Evolutionary conservation across 2,329 filamentous ascomycete genomes (phyloP), one percentile per base, ranked within the genome.

Genomic region (Alternaria incomplexa): DNA sequence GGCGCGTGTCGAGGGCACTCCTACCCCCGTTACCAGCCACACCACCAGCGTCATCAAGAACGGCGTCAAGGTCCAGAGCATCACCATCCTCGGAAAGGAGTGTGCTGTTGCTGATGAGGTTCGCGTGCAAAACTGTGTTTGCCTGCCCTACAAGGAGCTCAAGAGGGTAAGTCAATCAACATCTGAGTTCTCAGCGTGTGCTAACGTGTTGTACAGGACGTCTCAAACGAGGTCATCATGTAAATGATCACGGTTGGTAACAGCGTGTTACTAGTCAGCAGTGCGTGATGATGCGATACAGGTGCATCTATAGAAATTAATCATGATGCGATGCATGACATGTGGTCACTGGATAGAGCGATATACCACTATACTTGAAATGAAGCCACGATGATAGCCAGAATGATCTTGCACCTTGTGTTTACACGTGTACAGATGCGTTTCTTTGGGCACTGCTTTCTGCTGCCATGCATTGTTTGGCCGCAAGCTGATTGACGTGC

Each of bases 51-150:
- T 98, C 74, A 87, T 98, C 81, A 98, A 97, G 88, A 97, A 97
- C 76, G 96, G 96, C 55, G 90, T 98, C 81, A 98, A 98, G 86
- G 96, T 99, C 55, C 96, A 98, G 86, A 97, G 93, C 81, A 96
- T 98, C 78, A 98, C 95, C 50, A 99, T 98, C 71, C 82, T 99
- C 66, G 95, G 95, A 78, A 97, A 98, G 86, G 96, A 99, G 81
- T 98, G 95, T 77, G 89, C 86, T 59, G 96, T 98, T 28, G 93
- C 91, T 5, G 96, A 99, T 74, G 96, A 98, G 82, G 90, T 98
- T 11, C 89, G 93, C 66, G 93, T 99, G 73, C 95, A 98, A 84
- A 98, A 99, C 84, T 99, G 96, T 80, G 90, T 99, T 63, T 98
- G 96, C 83, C 83, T 99, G 84, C 96, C 96, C 10, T 97, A 94